A percentile compares a stretch with the other conserved stretches of the same genome.
phyloP scores from a whole-genome alignment of 495 filamentous ascomycete species.

The Tetracladium marchalianum region DNA sequence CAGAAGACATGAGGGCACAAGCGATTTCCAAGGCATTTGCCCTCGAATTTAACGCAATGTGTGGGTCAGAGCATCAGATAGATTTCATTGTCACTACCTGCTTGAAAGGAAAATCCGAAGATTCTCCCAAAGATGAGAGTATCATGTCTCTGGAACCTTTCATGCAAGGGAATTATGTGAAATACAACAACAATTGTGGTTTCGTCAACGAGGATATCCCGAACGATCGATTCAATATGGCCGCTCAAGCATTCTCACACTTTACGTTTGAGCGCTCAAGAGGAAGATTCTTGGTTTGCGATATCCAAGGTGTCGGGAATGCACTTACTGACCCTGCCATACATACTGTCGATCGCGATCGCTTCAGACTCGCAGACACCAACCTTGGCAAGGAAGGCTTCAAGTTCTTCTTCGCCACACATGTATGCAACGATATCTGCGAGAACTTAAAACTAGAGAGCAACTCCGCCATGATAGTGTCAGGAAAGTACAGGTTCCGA shows the following conservation, averaged over 20 bases:
- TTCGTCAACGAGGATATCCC: slow-evolving; percentile 22
- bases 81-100: slow-evolving; percentile 28
- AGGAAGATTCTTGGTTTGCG: slow-evolving; percentile 23
- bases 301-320: slow-evolving; percentile 26
- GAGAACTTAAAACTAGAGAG: slow-evolving; percentile 26
- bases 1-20: slow-evolving; percentile 26
- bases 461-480: slow-evolving; percentile 16
- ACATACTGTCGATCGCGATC: slow-evolving; percentile 21
- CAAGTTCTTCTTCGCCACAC: slow-evolving; percentile 29
- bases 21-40: slow-evolving; percentile 30
- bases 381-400: slow-evolving; percentile 25
- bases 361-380: slow-evolving; percentile 21
- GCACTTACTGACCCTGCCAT: slow-evolving; percentile 28
- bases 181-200: slow-evolving; percentile 29
- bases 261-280: slow-evolving; percentile 33
- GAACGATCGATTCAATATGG: slow-evolving; percentile 14
- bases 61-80: slow-evolving; percentile 11
- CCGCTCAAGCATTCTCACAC: slow-evolving; percentile 32
- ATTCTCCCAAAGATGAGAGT: background rate
- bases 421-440: slow-evolving; percentile 30
- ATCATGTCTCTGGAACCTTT: slow-evolving; percentile 25
- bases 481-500: slow-evolving; percentile 17
- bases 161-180: slow-evolving; percentile 25
- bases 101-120: slow-evolving; percentile 17
- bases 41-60: slow-evolving; percentile 28